Evolutionary conservation across 2,329 filamentous ascomycete genomes (phyloP), one percentile per base, ranked within the genome.

Genomic region (Trichothecium roseum): DNA sequence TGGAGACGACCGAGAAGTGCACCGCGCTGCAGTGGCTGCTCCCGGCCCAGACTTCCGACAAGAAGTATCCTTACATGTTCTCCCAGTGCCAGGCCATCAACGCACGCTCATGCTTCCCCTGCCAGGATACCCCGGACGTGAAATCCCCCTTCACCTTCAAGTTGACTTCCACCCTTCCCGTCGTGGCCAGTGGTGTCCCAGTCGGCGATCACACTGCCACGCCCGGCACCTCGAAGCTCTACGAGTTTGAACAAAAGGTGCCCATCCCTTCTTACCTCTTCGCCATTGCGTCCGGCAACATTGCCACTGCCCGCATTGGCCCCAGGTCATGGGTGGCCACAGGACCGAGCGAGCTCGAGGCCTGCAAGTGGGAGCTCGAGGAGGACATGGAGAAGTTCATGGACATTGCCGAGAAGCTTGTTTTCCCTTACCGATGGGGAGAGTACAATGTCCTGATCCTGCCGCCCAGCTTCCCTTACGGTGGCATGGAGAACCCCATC

Each of bases 1-100:
- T 95, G 20, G 71, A 83, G 46, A 96, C 91, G 5, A 96, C 91
- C 1, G 73, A 82, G 35, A 74, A 84, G 50, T 95, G 89, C 59
- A 94, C 88, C 9, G 89, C 89, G 8, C 68, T 98, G 42, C 89
- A 96, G 61, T 98, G 91, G 89, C 72, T 98, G 58, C 88, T 84
- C 1, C 86, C 87, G 2, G 82, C 81, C 22, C 91, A 96, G 64
- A 96, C 91, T 1, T 86, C 84, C 39, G 95, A 94, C 72, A 88
- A 87, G 66, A 91, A 87, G 60, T 83, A 93, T 46, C 89, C 89
- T 1, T 96, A 95, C 61, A 89, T 96, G 79, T 96, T 96, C 66
- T 93, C 85, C 30, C 91, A 96, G 65, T 94, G 88, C 58, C 89
- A 98, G 66, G 88, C 89, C 36, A 96, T 95, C 51, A 88, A 96